A percentile compares a stretch with the other conserved stretches of the same genome.
Conservation (phyloP, 768 basidiomycete species). For the Omphalotus guepiniiformis region DNA sequence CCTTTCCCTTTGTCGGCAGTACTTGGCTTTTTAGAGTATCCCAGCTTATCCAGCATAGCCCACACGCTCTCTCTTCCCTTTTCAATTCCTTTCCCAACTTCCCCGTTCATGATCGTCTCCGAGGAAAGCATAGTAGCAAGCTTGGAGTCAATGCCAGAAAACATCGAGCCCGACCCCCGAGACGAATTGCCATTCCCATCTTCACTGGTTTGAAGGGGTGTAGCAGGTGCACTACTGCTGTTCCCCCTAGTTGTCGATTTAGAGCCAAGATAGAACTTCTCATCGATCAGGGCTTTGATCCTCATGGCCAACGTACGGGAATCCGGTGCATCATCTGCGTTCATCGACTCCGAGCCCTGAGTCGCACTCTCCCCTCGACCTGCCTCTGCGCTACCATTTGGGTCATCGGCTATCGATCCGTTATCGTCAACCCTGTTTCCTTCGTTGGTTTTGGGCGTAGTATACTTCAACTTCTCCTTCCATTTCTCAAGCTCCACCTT, state of each 20-base stretch:
- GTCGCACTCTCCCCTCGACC: background rate
- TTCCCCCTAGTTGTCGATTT: constrained; percentile 18
- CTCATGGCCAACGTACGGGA: constrained; percentile 33
- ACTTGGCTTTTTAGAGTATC: constrained; percentile 4
- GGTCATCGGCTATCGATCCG: no score
- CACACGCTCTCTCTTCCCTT: constrained; percentile 47
- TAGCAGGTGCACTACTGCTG: constrained; percentile 28
- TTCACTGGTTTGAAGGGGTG: background rate
- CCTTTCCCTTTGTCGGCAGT: constrained; percentile 17
- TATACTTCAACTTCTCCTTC: constrained; percentile 7
- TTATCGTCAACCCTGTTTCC: background rate
- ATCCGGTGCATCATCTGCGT: constrained; percentile 23
- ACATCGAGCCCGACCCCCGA: background rate
- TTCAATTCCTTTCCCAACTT: constrained; percentile 28
- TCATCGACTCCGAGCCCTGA: background rate
- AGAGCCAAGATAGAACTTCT: constrained; percentile 28
- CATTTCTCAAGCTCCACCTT: constrained; percentile 9
- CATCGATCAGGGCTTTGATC: constrained; percentile 32
- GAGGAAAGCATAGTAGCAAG: constrained; percentile 51
- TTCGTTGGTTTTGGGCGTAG: background rate
- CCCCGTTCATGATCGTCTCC: constrained; percentile 62
- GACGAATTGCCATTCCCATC: background rate
- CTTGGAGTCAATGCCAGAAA: constrained; percentile 42
- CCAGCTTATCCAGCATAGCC: constrained; percentile 48
- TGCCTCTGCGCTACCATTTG: background rate